phyloP scores from a whole-genome alignment of 1,284 basidiomycete species.

The Apiotrichum gracile region DNA sequence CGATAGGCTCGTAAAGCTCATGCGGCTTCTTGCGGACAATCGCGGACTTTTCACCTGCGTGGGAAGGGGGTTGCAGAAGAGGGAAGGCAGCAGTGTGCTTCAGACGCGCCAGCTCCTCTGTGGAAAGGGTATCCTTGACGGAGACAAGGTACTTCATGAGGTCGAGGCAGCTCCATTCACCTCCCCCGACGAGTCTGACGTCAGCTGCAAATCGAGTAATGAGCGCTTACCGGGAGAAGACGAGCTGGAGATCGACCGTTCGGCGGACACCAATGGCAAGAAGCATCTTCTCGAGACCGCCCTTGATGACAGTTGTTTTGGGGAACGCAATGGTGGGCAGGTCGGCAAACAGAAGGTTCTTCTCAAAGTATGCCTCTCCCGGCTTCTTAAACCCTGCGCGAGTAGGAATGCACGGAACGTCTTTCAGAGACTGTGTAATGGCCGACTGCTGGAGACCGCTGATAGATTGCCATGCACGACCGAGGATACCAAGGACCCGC shows the following conservation, averaged over 20 bases:
- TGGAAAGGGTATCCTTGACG: conserved; percentile 64
- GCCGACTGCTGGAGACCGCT: conserved; percentile 57
- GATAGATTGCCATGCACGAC: conserved; percentile 70
- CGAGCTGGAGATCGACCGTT: conserved; percentile 82
- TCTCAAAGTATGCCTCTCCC: conserved; percentile 77
- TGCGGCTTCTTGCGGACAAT: conserved; percentile 55
- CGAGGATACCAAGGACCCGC: conserved; percentile 64
- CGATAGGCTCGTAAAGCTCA: conserved; percentile 78
- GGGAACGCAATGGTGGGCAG: conserved; percentile 74
- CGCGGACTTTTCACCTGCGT: conserved; percentile 37
- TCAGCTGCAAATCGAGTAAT: not conserved
- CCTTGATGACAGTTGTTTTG: conserved; percentile 62
- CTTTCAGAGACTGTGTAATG: conserved; percentile 57
- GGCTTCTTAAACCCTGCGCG: conserved; percentile 69
- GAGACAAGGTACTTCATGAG: conserved; percentile 86
- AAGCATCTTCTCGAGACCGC: conserved; percentile 69
- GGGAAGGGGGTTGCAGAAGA: conserved; percentile 52
- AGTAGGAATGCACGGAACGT: conserved; percentile 76
- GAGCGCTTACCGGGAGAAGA: conserved; percentile 65
- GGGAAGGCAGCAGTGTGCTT: conserved; percentile 76
- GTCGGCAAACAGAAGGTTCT: conserved; percentile 81
- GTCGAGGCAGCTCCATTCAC: conserved; percentile 44
- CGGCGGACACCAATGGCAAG: conserved; percentile 75
- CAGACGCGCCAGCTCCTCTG: conserved; percentile 66
- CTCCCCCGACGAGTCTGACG: conserved; percentile 51